Conservation (phyloP, 148 eudicot species). For the Chenopodium berlandieri region DNA sequence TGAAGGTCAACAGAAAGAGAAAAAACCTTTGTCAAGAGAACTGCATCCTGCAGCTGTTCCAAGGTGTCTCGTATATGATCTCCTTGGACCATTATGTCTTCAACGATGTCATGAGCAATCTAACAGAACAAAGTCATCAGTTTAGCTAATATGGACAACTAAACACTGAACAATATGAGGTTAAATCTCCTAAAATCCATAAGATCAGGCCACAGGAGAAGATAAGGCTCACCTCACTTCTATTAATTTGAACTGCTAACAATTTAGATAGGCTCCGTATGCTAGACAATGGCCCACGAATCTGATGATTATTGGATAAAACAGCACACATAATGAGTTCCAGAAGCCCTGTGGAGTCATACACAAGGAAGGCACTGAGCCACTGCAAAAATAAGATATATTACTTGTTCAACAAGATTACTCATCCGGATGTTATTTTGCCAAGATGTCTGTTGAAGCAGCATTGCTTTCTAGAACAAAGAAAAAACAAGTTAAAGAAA, state of each 20-base stretch:
- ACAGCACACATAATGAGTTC: constrained; percentile 23
- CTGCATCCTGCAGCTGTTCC: constrained; percentile 95
- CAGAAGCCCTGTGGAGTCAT: not conserved
- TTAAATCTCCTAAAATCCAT: not conserved
- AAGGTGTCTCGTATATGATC: constrained; percentile 75
- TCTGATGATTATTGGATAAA: constrained; percentile 48
- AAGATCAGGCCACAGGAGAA: not conserved
- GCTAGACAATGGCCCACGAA: constrained; percentile 91
- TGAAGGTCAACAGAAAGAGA: constrained; percentile 1
- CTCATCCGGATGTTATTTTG: constrained; percentile 92
- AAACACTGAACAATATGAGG: not conserved
- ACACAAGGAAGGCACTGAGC: constrained; percentile 6
- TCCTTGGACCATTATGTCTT: constrained; percentile 82
- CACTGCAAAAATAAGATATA: constrained; percentile 25
- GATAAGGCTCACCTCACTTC: constrained; percentile 63
- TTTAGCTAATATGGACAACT: not conserved
- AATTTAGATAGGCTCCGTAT: constrained; percentile 72
- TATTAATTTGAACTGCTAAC: constrained; percentile 64
- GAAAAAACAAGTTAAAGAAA: constrained; percentile 1
- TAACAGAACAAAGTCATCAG: constrained; percentile 30
- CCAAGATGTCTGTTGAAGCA: constrained; percentile 97
- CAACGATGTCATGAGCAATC: constrained; percentile 81
- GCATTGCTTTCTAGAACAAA: constrained; percentile 74
- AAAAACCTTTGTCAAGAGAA: constrained; percentile 77
- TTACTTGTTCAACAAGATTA: constrained; percentile 90